Conservation (phyloP, 192 early-diverging fungal species). For the Powellomyces hirtus region DNA sequence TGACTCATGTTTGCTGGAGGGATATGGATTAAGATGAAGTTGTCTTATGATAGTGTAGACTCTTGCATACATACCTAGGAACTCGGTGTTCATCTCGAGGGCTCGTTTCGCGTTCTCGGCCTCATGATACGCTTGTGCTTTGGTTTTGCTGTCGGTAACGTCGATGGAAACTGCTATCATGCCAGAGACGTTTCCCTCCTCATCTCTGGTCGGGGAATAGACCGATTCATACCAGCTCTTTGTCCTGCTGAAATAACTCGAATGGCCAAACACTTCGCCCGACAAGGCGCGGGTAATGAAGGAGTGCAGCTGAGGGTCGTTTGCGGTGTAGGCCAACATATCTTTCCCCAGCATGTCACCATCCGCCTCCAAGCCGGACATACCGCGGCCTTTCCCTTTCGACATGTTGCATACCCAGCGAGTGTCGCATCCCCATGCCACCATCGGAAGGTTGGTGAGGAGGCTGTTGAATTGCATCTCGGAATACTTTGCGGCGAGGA, state of each 20-base stretch:
- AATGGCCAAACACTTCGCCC: neutral
- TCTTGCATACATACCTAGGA: neutral
- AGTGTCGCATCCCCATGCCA: constrained; percentile 9
- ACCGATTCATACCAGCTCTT: neutral
- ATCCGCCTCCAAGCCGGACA: neutral
- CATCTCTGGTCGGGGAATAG: neutral
- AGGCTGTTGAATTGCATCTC: neutral
- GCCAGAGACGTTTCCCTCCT: neutral
- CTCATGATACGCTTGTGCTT: neutral
- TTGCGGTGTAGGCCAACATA: neutral
- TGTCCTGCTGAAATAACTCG: neutral
- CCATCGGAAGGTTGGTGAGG: constrained; percentile 3
- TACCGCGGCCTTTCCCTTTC: no score
- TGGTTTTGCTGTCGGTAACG: constrained; percentile 13
- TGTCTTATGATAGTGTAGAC: no score
- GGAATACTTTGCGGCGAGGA: neutral
- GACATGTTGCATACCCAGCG: neutral
- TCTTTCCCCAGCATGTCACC: neutral
- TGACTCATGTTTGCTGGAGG: neutral
- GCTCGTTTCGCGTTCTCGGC: constrained; percentile 4
- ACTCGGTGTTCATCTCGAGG: constrained; percentile 5
- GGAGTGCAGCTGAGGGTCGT: neutral
- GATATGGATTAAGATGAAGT: neutral
- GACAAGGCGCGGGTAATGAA: neutral
- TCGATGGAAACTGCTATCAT: constrained; percentile 15